A percentile compares a stretch with the other conserved stretches of the same genome.
Evolutionary conservation across 108 stramenopile species (phyloP).

Genomic region (Fragilaria crotonensis): DNA sequence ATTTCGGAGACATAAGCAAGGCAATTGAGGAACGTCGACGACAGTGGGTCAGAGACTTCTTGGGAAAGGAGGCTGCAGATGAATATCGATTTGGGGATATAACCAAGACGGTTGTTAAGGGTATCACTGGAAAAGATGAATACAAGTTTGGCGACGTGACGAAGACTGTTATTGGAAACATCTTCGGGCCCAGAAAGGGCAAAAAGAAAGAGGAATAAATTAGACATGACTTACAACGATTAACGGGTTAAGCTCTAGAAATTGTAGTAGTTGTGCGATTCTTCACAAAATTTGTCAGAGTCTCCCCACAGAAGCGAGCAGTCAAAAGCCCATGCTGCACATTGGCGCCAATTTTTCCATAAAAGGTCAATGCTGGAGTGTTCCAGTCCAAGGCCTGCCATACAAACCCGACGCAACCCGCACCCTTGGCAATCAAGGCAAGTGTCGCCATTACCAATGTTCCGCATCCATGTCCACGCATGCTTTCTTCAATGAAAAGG

Average conservation of each 20-base stretch:
- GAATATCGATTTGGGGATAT: slow-evolving; percentile 62
- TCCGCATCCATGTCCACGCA: slow-evolving; percentile 37
- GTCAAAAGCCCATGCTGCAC: slow-evolving; percentile 23
- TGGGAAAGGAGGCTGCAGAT: slow-evolving; percentile 64
- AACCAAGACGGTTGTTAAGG: slow-evolving; percentile 49
- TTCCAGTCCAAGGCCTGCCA: slow-evolving; percentile 72
- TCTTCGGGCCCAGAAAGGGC: slow-evolving; percentile 41
- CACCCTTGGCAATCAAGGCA: slow-evolving; percentile 16
- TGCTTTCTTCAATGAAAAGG: slow-evolving; percentile 39
- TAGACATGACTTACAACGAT: no score
- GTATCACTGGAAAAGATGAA: slow-evolving; percentile 64
- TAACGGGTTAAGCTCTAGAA: no score
- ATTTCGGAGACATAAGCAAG: slow-evolving; percentile 53
- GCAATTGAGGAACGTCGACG: slow-evolving; percentile 41
- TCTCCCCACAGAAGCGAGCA: slow-evolving; percentile 19
- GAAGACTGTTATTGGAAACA: slow-evolving; percentile 56
- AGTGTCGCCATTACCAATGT: slow-evolving; percentile 34
- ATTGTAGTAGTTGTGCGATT: no score
- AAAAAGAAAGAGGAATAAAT: slow-evolving; percentile 10
- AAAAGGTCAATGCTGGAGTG: slow-evolving; percentile 28
- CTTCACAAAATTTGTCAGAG: no score
- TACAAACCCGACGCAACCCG: slow-evolving; percentile 23
- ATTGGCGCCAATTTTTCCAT: slow-evolving; percentile 1
- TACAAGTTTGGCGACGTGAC: slow-evolving; percentile 74
- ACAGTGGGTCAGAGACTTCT: slow-evolving; percentile 56